Base-by-base conservation (phyloP, 108 stramenopile species). In the Nitzschia sp. region DNA sequence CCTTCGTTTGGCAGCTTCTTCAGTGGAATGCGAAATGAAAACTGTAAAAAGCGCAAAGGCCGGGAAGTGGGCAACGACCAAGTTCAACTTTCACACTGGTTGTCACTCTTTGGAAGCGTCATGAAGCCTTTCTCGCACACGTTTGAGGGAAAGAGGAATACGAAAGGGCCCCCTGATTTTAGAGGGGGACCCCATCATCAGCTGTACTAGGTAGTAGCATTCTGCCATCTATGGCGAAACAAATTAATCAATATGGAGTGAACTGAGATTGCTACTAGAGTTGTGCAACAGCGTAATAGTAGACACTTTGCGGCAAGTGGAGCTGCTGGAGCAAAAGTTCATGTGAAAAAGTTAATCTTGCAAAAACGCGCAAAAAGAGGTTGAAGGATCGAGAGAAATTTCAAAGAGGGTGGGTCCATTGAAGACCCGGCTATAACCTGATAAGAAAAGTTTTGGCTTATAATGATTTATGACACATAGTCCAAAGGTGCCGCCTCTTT, bases 371-470 rank as follows among this genome's bases (percentile, higher is more conserved):
- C 22, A 67, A 42, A 56, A 52, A 52, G 29, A 34, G 43, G 29
- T 14, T 40, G 54, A 11, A n/a, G 40, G 69, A 50, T 57, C 75
- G 75, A 76, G 75, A 70, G 59, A 76, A 69, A 70, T 76, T 70
- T 70, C 75, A 76, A 76, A 76, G 75, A 76, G 46, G 46, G 52
- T 19, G 9, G 25, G 57, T 51, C 42, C 53, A 9, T 38, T 58
- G 57, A 65, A 55, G 40, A 65, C 44, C 69, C 69, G 20, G 74
- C 51, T 75, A 22, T 41, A 10, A 25, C 8, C 22, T 9, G 34
- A 2, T 38, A 58, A 14, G 7, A 2, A 54, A 34, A 5, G 57
- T n/a, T 34, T 19, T 24, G 37, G 22, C 29, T 39, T 46, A 69
- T 63, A 63, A 53, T 7, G 11, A 20, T 20, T 25, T 25, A 8